A percentile compares a stretch with the other conserved stretches of the same genome.
These are phyloP conservation scores for Haplosporangium gracile DNA, from an alignment of 192 early-diverging fungal species.

Conservation along the genomic window DNA sequence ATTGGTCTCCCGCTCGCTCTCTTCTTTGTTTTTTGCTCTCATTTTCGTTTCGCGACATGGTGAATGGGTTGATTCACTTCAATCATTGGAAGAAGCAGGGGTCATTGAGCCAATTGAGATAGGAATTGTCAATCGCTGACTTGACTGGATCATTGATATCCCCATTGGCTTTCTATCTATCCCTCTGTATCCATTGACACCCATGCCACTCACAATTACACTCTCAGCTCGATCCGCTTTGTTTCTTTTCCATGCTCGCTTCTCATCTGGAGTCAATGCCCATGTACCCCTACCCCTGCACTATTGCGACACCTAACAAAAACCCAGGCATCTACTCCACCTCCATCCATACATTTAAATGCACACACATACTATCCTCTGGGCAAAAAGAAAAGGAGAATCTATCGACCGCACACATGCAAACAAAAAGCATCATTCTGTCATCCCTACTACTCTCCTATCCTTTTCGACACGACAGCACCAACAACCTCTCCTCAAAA, in stretches of 20 bases:
- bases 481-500: neutral
- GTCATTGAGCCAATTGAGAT: neutral
- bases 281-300: too few relatives aligned
- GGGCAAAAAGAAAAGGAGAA: neutral
- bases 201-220: neutral
- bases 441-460: neutral
- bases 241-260: neutral
- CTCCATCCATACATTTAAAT: too few relatives aligned
- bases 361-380: neutral
- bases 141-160: neutral
- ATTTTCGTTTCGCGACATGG: neutral
- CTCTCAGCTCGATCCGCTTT: neutral
- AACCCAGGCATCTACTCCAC: neutral
- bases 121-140: neutral
- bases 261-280: neutral
- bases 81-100: neutral
- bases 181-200: neutral
- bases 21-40: neutral
- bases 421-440: neutral
- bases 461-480: neutral
- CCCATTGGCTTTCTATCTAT: neutral
- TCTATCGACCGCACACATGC: neutral
- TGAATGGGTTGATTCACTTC: conserved; percentile 3
- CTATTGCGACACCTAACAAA: neutral
- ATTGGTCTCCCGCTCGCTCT: neutral